Evolutionary conservation across 352 stramenopile genomes (phyloP).

Genomic region (Phytopythium montanum): DNA sequence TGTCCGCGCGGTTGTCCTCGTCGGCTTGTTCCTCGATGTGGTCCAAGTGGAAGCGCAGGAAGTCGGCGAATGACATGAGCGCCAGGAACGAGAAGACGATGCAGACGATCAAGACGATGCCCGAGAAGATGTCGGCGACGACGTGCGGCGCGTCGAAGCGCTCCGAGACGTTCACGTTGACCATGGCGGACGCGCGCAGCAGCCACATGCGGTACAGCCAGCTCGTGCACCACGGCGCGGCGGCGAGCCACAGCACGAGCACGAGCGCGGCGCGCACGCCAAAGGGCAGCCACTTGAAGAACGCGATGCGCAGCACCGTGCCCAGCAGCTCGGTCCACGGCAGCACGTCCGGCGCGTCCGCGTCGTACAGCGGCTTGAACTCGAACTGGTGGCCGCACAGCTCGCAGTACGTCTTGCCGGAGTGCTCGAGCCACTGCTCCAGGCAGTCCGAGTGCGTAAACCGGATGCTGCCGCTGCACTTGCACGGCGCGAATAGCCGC

Average conservation of each 20-base stretch:
- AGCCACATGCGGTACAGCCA: constrained; percentile 96
- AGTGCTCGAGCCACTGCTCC: constrained; percentile 92
- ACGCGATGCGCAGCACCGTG: constrained; percentile 73
- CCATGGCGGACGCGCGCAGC: constrained; percentile 78
- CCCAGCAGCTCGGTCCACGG: constrained; percentile 84
- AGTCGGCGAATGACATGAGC: constrained; percentile 94
- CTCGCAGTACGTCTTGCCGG: constrained; percentile 91
- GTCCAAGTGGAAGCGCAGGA: constrained; percentile 90
- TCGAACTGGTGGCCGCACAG: constrained; percentile 91
- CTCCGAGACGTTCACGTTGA: constrained; percentile 82
- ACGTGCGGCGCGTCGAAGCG: constrained; percentile 69
- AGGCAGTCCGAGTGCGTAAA: constrained; percentile 94
- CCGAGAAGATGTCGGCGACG: constrained; percentile 85
- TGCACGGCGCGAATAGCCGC: constrained; percentile 86
- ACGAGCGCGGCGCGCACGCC: constrained; percentile 71
- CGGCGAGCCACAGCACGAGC: constrained; percentile 80
- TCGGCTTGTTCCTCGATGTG: constrained; percentile 68
- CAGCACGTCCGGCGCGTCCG: constrained; percentile 79
- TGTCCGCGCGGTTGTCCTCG: constrained; percentile 20
- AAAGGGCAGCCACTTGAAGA: constrained; percentile 90
- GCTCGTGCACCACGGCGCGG: constrained; percentile 89
- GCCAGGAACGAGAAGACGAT: constrained; percentile 94
- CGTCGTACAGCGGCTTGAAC: constrained; percentile 92
- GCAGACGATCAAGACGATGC: constrained; percentile 87
- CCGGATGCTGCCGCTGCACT: constrained; percentile 94